phyloP scores from a whole-genome alignment of 345 rosid genomes.

The Hibiscus mutabilis region DNA sequence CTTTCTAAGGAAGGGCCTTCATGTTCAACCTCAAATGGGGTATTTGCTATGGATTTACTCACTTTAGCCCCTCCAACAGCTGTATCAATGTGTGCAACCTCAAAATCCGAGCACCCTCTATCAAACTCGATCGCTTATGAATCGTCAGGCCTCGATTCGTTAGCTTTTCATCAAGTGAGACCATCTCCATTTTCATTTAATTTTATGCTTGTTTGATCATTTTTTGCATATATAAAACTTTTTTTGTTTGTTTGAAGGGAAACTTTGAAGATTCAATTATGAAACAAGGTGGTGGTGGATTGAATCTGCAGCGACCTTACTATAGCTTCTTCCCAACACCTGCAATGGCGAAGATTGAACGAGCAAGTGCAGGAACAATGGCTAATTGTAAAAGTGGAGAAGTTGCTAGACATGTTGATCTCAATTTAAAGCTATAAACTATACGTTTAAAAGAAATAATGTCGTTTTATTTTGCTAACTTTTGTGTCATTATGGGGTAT shows the following conservation, averaged over 20 bases:
- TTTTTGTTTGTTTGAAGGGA: conserved; percentile 20
- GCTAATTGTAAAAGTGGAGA: conserved; percentile 20
- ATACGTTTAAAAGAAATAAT: neutral
- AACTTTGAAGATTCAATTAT: conserved; percentile 21
- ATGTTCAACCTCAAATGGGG: conserved; percentile 19
- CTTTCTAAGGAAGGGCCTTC: conserved; percentile 24
- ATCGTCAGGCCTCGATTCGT: conserved; percentile 25
- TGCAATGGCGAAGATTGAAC: conserved; percentile 10
- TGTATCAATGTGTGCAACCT: conserved; percentile 6
- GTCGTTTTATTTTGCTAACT: neutral
- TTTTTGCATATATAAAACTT: too few species aligned
- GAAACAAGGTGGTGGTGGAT: conserved; percentile 11
- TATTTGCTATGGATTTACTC: conserved; percentile 33
- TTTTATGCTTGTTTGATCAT: neutral
- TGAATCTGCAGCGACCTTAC: conserved; percentile 23
- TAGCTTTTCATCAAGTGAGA: conserved; percentile 30
- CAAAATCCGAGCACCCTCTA: conserved; percentile 20
- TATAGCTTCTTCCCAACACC: conserved; percentile 38
- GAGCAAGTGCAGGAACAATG: neutral
- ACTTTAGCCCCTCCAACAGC: conserved; percentile 40
- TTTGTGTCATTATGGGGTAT: neutral
- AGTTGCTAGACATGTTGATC: conserved; percentile 38
- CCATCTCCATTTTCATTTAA: neutral
- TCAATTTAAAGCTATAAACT: conserved; percentile 41
- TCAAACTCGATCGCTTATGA: conserved; percentile 18